Conservation (phyloP, 352 stramenopile genomes). For the Sclerospora graminicola region DNA sequence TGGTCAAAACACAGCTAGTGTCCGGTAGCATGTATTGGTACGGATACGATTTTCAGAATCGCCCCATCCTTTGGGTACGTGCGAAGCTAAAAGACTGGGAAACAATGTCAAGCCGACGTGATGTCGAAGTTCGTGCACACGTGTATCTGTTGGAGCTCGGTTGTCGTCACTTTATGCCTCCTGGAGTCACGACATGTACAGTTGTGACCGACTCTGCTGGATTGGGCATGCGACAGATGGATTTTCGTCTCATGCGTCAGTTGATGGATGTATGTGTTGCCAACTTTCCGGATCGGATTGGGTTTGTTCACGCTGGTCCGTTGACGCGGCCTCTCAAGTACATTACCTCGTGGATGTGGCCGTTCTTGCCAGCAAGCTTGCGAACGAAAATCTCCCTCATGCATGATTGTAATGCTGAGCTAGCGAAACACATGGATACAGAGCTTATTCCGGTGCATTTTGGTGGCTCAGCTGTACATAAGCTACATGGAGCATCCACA, state of each 20-base stretch:
- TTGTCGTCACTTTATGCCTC: constrained; percentile 44
- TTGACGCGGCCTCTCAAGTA: constrained; percentile 48
- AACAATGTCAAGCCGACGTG: constrained; percentile 36
- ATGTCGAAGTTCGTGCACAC: constrained; percentile 44
- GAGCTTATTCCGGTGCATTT: constrained; percentile 46
- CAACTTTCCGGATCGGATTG: constrained; percentile 60
- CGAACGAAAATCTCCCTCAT: constrained; percentile 54
- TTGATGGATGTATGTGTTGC: constrained; percentile 52
- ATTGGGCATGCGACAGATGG: constrained; percentile 35
- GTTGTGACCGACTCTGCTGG: constrained; percentile 47
- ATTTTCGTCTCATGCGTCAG: constrained; percentile 50
- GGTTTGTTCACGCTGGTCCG: constrained; percentile 42
- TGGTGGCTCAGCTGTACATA: constrained; percentile 30
- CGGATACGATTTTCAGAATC: constrained; percentile 56
- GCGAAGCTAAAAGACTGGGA: constrained; percentile 49
- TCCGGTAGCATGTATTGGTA: constrained; percentile 64
- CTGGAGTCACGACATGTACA: constrained; percentile 46
- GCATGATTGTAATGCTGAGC: constrained; percentile 35
- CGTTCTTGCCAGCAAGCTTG: constrained; percentile 40
- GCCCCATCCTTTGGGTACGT: constrained; percentile 57
- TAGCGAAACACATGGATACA: constrained; percentile 49
- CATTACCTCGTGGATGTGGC: constrained; percentile 41
- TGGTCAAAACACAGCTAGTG: constrained; percentile 31
- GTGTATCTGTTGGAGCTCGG: constrained; percentile 49
- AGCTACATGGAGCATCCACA: constrained; percentile 15